Conservation (phyloP, 495 filamentous ascomycete genomes). For the Penicillium simplicissimum region DNA sequence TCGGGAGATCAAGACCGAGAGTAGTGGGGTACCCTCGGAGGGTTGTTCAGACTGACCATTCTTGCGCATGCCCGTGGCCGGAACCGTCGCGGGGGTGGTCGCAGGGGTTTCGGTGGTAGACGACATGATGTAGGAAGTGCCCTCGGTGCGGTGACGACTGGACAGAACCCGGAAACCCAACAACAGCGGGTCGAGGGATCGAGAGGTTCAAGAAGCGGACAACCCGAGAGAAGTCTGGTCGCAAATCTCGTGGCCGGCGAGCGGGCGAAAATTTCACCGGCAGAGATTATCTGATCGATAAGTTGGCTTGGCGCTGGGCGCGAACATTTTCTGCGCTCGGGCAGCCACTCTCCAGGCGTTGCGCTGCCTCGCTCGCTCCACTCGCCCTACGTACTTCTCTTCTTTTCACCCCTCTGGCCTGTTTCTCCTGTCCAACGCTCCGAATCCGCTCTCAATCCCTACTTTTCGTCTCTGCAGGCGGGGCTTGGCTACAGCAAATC, state of each 20-base stretch:
- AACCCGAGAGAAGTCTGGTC: not conserved
- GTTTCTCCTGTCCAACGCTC: constrained; percentile 2
- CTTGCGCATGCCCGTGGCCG: constrained; percentile 45
- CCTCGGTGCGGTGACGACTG: not conserved
- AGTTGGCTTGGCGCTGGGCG: constrained; percentile 27
- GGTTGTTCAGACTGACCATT: constrained; percentile 38
- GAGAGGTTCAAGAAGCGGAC: not conserved
- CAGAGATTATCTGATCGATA: constrained; percentile 37
- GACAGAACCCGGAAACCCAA: not conserved
- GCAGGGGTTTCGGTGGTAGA: constrained; percentile 20
- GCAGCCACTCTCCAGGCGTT: not conserved
- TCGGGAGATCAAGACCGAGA: constrained; percentile 19
- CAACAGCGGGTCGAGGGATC: not conserved
- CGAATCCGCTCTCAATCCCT: constrained; percentile 1
- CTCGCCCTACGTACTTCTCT: constrained; percentile 10
- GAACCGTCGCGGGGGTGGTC: constrained; percentile 21
- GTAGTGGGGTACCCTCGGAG: constrained; percentile 8
- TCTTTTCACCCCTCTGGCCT: constrained; percentile 7
- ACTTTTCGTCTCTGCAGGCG: constrained; percentile 18
- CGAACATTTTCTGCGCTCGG: constrained; percentile 26
- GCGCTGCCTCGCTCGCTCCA: constrained; percentile 13
- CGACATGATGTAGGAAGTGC: constrained; percentile 24
- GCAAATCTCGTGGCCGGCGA: constrained; percentile 2
- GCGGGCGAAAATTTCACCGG: constrained; percentile 21
- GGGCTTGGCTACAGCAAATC: constrained; percentile 28